Conservation (phyloP, 345 rosid genomes). For the Melaleuca quinquenervia region DNA sequence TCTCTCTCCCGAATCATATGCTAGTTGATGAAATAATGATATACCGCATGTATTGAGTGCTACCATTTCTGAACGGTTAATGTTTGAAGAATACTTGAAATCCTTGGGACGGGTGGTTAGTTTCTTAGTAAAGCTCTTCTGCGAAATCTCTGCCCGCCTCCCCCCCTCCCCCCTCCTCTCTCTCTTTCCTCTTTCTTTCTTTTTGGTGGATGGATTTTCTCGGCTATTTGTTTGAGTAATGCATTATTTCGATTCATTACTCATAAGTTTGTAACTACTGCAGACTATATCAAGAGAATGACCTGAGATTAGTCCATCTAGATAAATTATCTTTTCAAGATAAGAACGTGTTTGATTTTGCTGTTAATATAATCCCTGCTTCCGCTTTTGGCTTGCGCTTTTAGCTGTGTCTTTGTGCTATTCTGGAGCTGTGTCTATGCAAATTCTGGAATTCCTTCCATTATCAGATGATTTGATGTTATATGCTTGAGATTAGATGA, state of each 20-base stretch:
- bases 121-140: not conserved
- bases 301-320: not conserved
- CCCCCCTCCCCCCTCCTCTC: not conserved
- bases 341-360: not conserved
- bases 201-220: not conserved
- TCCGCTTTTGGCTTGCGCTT: not conserved
- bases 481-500: not conserved
- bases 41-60: not conserved
- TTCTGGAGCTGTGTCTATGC: not conserved
- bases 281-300: not conserved
- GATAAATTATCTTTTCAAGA: not conserved
- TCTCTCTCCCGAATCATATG: not conserved
- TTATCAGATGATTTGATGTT: not conserved
- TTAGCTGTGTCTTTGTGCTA: not conserved
- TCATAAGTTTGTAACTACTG: not conserved
- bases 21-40: not conserved
- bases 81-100: not conserved
- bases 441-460: not conserved
- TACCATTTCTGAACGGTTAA: not conserved
- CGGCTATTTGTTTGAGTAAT: not conserved
- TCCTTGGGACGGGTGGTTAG: not conserved
- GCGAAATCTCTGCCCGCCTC: not conserved
- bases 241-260: not conserved
- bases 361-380: not conserved
- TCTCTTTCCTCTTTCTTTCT: not conserved